A percentile compares a stretch with the other conserved stretches of the same genome.
phyloP scores from a whole-genome alignment of 2,329 filamentous ascomycete genomes.

The Aspergillus hiratsukae region DNA sequence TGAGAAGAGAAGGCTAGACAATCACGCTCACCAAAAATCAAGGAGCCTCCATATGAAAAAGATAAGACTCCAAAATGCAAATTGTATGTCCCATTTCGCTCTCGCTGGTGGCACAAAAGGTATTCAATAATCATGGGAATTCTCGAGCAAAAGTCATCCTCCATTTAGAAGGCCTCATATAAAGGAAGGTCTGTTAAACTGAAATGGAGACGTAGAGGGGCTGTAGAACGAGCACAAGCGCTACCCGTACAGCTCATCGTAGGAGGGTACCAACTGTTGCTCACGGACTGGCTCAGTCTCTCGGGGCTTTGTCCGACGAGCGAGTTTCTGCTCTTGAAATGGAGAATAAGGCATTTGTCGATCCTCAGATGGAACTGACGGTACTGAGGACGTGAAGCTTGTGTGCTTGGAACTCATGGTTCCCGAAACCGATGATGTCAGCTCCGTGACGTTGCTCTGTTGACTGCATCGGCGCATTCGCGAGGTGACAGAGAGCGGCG shows the following conservation, averaged over 20 bases:
- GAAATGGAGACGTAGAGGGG: neutral
- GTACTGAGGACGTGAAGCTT: constrained; percentile 29
- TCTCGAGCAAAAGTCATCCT: neutral
- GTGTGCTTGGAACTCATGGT: constrained; percentile 29
- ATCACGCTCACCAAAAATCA: neutral
- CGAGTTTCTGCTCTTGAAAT: constrained; percentile 20
- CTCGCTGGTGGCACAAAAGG: neutral
- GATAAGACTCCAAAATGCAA: constrained; percentile 5
- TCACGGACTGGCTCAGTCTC: constrained; percentile 16
- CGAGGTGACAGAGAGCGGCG: constrained; percentile 34
- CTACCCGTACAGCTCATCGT: constrained; percentile 38
- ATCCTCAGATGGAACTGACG: constrained; percentile 24
- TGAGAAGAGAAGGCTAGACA: neutral
- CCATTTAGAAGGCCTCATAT: neutral
- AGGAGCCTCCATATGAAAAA: neutral
- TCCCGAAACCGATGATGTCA: constrained; percentile 21
- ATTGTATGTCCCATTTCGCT: constrained; percentile 1
- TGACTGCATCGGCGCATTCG: constrained; percentile 33
- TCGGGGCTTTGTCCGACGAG: constrained; percentile 13
- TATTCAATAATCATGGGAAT: neutral
- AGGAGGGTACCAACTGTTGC: constrained; percentile 34
- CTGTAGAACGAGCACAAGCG: neutral
- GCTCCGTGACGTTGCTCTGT: constrained; percentile 28
- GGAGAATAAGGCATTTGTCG: constrained; percentile 16
- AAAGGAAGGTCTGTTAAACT: neutral